phyloP scores from a whole-genome alignment of 176 grass and related monocot species.

The Bromus sterilis region DNA sequence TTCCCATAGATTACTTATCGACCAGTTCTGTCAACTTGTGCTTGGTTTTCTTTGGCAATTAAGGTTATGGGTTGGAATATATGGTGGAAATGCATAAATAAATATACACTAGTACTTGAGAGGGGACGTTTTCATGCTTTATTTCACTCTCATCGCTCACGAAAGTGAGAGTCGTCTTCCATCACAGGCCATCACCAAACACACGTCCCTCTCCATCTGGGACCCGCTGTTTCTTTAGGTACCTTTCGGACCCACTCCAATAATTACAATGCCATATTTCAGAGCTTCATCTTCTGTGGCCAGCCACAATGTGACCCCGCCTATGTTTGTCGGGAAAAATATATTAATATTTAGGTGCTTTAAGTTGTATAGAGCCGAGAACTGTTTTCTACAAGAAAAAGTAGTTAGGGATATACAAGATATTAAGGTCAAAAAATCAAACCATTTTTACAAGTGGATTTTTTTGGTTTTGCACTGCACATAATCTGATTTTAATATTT shows the following conservation, averaged over 20 bases:
- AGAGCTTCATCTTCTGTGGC: neutral
- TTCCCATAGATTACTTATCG: too few relatives aligned
- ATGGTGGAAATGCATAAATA: neutral
- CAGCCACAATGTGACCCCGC: neutral
- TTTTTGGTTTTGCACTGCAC: neutral
- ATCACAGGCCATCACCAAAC: slow-evolving; percentile 45
- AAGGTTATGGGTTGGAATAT: slow-evolving; percentile 5
- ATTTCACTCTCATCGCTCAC: slow-evolving; percentile 19
- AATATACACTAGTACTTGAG: neutral
- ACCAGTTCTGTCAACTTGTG: slow-evolving; percentile 6
- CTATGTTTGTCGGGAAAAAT: neutral
- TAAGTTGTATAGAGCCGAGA: too few relatives aligned
- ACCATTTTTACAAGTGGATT: neutral
- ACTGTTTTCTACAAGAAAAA: too few relatives aligned
- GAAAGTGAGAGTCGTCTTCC: slow-evolving; percentile 69
- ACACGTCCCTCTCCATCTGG: slow-evolving; percentile 40
- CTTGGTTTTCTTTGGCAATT: slow-evolving; percentile 3
- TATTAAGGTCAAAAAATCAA: neutral
- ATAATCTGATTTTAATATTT: neutral
- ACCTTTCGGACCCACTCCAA: slow-evolving; percentile 52
- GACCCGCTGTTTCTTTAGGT: slow-evolving; percentile 30
- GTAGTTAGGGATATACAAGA: neutral
- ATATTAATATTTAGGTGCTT: neutral
- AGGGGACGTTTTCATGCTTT: slow-evolving; percentile 1
- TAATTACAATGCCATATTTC: slow-evolving; percentile 43